Evolutionary conservation across 371 early-diverging fungal species (phyloP), one percentile per base, ranked within the genome.

Genomic region (Syncephalastrum contaminatum): DNA sequence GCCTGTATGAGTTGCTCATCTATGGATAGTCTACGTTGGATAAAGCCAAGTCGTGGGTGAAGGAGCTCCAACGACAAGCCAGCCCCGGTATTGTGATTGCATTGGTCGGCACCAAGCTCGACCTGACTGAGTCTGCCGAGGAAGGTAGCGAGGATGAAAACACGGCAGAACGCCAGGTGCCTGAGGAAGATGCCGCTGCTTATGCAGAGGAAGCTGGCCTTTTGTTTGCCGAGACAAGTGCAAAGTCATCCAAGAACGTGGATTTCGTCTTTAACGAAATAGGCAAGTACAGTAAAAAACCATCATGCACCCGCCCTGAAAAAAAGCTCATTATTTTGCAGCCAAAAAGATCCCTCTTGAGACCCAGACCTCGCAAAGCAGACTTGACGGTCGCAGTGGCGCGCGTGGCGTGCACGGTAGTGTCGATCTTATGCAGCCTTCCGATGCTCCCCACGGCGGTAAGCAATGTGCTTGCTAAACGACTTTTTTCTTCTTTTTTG

Each of bases 1-100:
- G 15, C 39, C 18, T 15, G 42, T 19, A 42, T 22, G 0, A 0
- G 6, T 25, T 30, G 12, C 30, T 6, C 25, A 39, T 14, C 5
- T 25, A 25, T 39, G 8, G 46, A 30, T 74, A 87, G 87, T 88
- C 92, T 18, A 95, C 99, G 18, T 86, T 99, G 56, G 94, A 93
- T 51, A 94, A 90, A 79, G 99, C 99, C 30, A 97, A 97, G 80
- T 87, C 90, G 7, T 99, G 99, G 99, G 95, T 99, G 24, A 92
- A 95, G 63, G 99, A 99, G 67, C 78, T 98, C 49, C 95, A 95
- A 80, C 84, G 94, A 62, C 96, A 95, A 67, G 96, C 97, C 54
- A 97, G 91, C 70, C 90, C 93, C 44, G 88, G 88, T 68, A 99
- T 95, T 61, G 93, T 98, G 55, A 97, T 95, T 81, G 97, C 97